Evolutionary conservation across 257 asterid species (phyloP).

Genomic region (Primulina eburnea): DNA sequence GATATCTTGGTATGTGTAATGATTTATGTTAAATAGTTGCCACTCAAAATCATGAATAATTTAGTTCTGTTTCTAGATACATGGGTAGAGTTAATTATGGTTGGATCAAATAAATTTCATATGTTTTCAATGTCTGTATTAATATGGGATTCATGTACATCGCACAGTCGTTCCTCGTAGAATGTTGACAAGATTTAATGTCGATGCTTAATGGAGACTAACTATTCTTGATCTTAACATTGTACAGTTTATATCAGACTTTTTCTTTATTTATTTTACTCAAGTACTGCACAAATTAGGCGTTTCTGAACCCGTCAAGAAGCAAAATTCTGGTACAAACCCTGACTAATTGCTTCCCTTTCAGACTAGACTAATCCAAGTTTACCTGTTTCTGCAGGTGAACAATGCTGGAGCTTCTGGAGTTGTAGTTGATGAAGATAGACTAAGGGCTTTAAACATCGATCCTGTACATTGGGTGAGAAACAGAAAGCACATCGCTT

Average conservation of each 20-base stretch:
- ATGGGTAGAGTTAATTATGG: background rate
- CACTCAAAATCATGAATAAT: no score
- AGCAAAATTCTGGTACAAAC: background rate
- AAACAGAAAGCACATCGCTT: background rate
- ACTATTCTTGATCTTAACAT: background rate
- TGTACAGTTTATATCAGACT: background rate
- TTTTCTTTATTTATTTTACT: background rate
- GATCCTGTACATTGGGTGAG: slow-evolving; percentile 66
- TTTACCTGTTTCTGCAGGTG: slow-evolving; percentile 41
- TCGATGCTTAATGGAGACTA: background rate
- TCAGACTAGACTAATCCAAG: background rate
- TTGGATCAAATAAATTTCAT: no score
- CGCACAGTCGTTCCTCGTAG: background rate
- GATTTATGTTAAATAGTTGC: background rate
- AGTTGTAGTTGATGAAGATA: slow-evolving; percentile 61
- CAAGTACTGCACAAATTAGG: background rate
- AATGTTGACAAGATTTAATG: background rate
- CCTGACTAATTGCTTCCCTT: background rate
- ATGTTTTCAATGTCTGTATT: no score
- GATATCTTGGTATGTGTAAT: slow-evolving; percentile 57
- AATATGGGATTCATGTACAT: background rate
- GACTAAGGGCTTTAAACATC: slow-evolving; percentile 50
- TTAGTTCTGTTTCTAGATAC: background rate
- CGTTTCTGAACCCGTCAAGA: background rate
- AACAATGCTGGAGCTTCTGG: slow-evolving; percentile 87